Evolutionary conservation across 768 basidiomycete genomes (phyloP).

Genomic region (Hericium erinaceus): DNA sequence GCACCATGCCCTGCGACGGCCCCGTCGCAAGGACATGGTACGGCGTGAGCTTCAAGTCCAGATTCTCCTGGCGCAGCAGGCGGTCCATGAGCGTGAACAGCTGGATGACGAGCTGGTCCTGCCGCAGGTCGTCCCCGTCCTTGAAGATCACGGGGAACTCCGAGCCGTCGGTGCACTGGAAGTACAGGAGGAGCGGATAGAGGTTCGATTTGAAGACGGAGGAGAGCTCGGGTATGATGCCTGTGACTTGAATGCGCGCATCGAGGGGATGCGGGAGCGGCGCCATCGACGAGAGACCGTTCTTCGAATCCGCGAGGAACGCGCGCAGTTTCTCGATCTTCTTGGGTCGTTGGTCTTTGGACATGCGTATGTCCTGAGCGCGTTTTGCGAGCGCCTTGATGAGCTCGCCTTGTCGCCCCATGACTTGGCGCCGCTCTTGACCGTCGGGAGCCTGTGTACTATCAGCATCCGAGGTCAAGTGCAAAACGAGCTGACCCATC

Average conservation of each 20-base stretch:
- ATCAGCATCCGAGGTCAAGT: neutral
- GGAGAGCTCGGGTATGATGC: conserved; percentile 86
- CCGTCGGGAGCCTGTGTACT: conserved; percentile 56
- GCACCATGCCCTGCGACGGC: conserved; percentile 86
- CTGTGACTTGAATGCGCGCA: conserved; percentile 74
- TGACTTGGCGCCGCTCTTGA: conserved; percentile 72
- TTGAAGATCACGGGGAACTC: conserved; percentile 97
- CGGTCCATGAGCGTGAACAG: conserved; percentile 98
- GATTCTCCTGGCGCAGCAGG: conserved; percentile 84
- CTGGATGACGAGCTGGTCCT: conserved; percentile 97
- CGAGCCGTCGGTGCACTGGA: conserved; percentile 74
- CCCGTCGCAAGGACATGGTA: conserved; percentile 94
- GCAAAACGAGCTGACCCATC: conserved; percentile 1
- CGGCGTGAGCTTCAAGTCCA: conserved; percentile 85
- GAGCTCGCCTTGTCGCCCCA: conserved; percentile 86
- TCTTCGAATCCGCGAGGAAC: conserved; percentile 77
- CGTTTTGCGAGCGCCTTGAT: conserved; percentile 79
- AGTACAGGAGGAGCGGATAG: conserved; percentile 83
- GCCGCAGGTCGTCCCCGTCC: conserved; percentile 96
- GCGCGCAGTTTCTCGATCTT: conserved; percentile 95
- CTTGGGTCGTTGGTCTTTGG: conserved; percentile 91
- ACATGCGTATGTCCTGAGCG: conserved; percentile 78
- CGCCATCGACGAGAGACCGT: conserved; percentile 68
- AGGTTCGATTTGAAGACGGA: conserved; percentile 97
- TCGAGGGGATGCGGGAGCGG: conserved; percentile 87